Evolutionary conservation across 768 basidiomycete genomes (phyloP), one percentile per base, ranked within the genome.

Genomic region (Tylopilus sp.): DNA sequence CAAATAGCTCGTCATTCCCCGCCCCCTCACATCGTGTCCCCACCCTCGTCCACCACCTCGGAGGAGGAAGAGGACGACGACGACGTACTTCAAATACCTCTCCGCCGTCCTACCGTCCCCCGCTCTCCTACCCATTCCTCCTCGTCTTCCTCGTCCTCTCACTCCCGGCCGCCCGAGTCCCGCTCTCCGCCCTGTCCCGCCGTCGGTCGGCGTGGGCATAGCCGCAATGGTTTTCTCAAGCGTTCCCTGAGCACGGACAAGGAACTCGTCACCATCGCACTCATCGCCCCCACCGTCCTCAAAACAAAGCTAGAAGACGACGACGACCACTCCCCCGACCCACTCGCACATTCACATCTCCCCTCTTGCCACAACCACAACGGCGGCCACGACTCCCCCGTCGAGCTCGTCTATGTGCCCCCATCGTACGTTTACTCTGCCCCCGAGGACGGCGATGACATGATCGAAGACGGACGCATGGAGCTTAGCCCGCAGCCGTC

Each of bases 261-360:
- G 28, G 84, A 86, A 36, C 78, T 81, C 26, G 71, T 86, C 57
- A 87, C 87, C 11, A 89, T 88, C 50, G 84, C 85, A 13, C 78
- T 83, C 33, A 86, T 89, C 42, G 83, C 86, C 0, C 87, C 87
- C 6, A 95, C 97, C 6, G 80, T 90, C 42, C 78, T 98, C 58
- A 99, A 98, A 75, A 90, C 90, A 17, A 81, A 76, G 11, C 75
- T 78, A 1, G 78, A 76, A 7, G 79, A 81, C 47, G 79, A 80
- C 41, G 71, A 72, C 25, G 42, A 42, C 45, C 46, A 44, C 21
- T 50, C 54, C 7, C 36, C 58, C n/a, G 56, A 51, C 26, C 31
- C 61, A 2, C 37, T 56, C 24, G 29, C 57, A 17, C 60, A 60
- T 21, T 6, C 59, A 4, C 59, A 57, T 6, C 7, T 59, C 21